Evolutionary conservation across 352 stramenopile species (phyloP), one percentile per base, ranked within the genome.

Genomic region (Proteromonas lacertae): DNA sequence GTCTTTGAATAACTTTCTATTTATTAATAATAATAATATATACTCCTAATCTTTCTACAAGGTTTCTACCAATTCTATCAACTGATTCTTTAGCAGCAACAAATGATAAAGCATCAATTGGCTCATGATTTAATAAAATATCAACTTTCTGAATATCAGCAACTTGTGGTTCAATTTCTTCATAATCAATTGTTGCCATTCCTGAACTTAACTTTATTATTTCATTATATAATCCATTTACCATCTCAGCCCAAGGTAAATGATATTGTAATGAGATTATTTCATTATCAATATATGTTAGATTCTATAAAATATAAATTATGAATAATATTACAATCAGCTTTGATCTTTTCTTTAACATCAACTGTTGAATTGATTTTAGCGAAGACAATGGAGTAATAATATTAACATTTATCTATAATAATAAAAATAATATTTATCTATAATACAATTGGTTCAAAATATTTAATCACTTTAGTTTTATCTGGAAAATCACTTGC

Each of bases 181-280:
- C 61, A 41, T 91, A 92, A 47, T 93, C 88, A 12, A 95, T 60
- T 33, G 44, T 63, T 53, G 81, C 86, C 46, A 91, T 94, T 19
- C 84, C 83, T 1, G 67, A 75, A 5, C 76, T 86, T 4, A 83
- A 62, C 21, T 66, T 90, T 59, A 93, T 96, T 30, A 95, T 55
- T 36, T 86, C 64, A 51, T 96, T 89, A 52, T 91, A 83, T 43
- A 94, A 92, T 49, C 92, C 79, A 20, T 46, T 87, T 1, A 93
- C 71, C 24, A 93, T 67, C 46, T 93, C 79, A 46, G 78, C 59
- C 66, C 65, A 84, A 32, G 70, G 69, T 8, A 87, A 53, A n/a
- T n/a, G n/a, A n/a, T n/a, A n/a, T n/a, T n/a, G n/a, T n/a, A n/a
- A n/a, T n/a, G n/a, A n/a, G n/a, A n/a, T n/a, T n/a, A n/a, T n/a